A percentile compares a stretch with the other conserved stretches of the same genome.
Evolutionary conservation across 2,329 filamentous ascomycete genomes (phyloP).

Genomic region (Plenodomus biglobosus): DNA sequence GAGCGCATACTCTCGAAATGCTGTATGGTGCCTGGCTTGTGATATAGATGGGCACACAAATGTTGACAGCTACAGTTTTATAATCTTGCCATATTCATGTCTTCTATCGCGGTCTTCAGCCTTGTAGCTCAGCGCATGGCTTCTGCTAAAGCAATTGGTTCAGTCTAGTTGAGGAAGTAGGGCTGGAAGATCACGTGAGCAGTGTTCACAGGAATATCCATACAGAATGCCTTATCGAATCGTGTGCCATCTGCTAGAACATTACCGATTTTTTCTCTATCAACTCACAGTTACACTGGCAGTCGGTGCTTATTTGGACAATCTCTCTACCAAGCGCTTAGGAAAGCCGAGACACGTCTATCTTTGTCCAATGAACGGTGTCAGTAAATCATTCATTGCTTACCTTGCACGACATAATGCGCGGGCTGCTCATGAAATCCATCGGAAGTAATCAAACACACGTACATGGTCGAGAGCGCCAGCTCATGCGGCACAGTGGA

Average conservation of each 20-base stretch:
- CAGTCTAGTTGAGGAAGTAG: not conserved
- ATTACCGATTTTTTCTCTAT: not conserved
- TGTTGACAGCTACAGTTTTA: constrained; percentile 70
- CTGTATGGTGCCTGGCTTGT: constrained; percentile 60
- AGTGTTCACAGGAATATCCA: too few relatives aligned
- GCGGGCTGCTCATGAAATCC: too few relatives aligned
- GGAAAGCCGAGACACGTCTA: not conserved
- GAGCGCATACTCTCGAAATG: constrained; percentile 88
- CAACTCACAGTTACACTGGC: not conserved
- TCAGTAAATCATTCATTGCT: too few relatives aligned
- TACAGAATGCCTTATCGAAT: too few relatives aligned
- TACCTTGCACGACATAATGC: too few relatives aligned
- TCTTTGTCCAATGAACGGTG: too few relatives aligned
- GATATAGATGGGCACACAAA: not conserved
- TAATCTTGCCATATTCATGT: constrained; percentile 95
- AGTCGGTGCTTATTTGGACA: not conserved
- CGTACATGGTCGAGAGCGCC: too few relatives aligned
- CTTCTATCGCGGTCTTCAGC: constrained; percentile 92
- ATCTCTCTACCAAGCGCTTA: not conserved
- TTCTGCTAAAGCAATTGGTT: constrained; percentile 18
- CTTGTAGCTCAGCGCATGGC: constrained; percentile 85
- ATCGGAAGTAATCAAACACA: too few relatives aligned
- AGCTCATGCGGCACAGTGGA: too few relatives aligned
- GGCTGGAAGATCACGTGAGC: too few relatives aligned
- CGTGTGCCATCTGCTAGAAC: too few relatives aligned